Evolutionary conservation across 805 yeast species (phyloP).

Genomic region (Cyberlindnera euphorbiiphila): DNA sequence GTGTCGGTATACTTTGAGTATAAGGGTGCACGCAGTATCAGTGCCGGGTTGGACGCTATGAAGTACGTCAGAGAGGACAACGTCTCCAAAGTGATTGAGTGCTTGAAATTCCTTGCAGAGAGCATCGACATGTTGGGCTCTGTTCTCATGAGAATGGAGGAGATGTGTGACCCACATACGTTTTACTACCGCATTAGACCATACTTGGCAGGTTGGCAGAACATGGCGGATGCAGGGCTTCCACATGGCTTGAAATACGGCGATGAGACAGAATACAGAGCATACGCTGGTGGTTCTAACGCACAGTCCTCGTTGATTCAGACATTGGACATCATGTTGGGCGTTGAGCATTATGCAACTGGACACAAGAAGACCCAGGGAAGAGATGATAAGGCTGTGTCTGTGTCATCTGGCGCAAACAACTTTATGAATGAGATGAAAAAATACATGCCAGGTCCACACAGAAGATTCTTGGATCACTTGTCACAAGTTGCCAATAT

Average conservation of each 20-base stretch:
- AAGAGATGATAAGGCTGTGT: conserved; percentile 19
- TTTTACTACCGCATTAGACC: conserved; percentile 87
- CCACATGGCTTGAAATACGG: conserved; percentile 79
- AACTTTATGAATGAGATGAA: conserved; percentile 81
- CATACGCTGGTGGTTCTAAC: conserved; percentile 85
- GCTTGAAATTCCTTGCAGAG: conserved; percentile 67
- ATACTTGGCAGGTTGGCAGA: conserved; percentile 89
- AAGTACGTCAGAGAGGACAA: conserved; percentile 48
- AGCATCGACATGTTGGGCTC: conserved; percentile 70
- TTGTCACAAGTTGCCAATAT: conserved; percentile 56
- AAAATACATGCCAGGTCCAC: conserved; percentile 84
- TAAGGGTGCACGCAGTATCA: conserved; percentile 69
- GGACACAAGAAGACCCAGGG: conserved; percentile 48
- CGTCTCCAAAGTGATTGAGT: conserved; percentile 35
- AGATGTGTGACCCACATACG: conserved; percentile 91
- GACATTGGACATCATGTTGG: conserved; percentile 72
- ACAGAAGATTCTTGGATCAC: conserved; percentile 66
- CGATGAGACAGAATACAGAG: conserved; percentile 48
- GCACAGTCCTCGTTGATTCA: conserved; percentile 92
- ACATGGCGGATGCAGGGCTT: conserved; percentile 84
- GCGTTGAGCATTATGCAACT: conserved; percentile 74
- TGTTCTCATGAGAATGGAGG: conserved; percentile 77
- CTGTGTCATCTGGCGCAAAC: conserved; percentile 31
- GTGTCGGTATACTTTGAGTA: conserved; percentile 85
- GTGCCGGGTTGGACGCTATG: conserved; percentile 65